A percentile compares a stretch with the other conserved stretches of the same genome.
phyloP scores from a whole-genome alignment of 768 basidiomycete species.

The button mushroom (Agaricus bisporus) region DNA sequence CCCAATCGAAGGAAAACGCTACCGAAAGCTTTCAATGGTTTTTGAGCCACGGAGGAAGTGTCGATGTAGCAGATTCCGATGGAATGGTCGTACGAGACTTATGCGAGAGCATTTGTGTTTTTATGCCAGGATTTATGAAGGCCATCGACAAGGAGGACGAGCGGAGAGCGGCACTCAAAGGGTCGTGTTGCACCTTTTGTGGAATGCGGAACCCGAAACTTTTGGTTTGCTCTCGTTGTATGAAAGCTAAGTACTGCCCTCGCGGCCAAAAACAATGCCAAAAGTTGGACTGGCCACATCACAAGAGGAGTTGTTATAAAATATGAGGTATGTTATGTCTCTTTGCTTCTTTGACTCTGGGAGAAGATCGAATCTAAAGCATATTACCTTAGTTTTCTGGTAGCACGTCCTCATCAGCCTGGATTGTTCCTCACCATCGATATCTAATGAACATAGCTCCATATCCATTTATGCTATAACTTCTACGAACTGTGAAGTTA shows the following conservation, averaged over 20 bases:
- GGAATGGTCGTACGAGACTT: slow-evolving; percentile 23
- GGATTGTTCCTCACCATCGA: no score
- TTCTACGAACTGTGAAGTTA: no score
- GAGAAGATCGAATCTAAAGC: no score
- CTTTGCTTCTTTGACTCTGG: not conserved
- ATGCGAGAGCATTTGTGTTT: slow-evolving; percentile 8
- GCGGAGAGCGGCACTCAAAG: slow-evolving; percentile 20
- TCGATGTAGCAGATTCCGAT: slow-evolving; percentile 33
- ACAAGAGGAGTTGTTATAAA: slow-evolving; percentile 28
- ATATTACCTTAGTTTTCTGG: no score
- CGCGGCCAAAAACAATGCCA: slow-evolving; percentile 26
- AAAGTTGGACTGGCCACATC: slow-evolving; percentile 32
- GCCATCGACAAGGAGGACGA: slow-evolving; percentile 25
- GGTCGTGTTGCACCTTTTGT: slow-evolving; percentile 28
- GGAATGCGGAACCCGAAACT: slow-evolving; percentile 22
- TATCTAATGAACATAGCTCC: no score
- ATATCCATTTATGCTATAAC: no score
- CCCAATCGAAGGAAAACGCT: slow-evolving; percentile 19
- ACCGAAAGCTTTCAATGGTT: slow-evolving; percentile 29
- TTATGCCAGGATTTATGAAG: slow-evolving; percentile 12
- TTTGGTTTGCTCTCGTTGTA: slow-evolving; percentile 28
- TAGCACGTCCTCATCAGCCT: no score
- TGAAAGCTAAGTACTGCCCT: slow-evolving; percentile 27
- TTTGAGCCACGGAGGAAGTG: slow-evolving; percentile 35
- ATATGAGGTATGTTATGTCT: slow-evolving; percentile 11